Conservation (phyloP, 2,329 filamentous ascomycete genomes). For the Pseudocercospora crystallina region DNA sequence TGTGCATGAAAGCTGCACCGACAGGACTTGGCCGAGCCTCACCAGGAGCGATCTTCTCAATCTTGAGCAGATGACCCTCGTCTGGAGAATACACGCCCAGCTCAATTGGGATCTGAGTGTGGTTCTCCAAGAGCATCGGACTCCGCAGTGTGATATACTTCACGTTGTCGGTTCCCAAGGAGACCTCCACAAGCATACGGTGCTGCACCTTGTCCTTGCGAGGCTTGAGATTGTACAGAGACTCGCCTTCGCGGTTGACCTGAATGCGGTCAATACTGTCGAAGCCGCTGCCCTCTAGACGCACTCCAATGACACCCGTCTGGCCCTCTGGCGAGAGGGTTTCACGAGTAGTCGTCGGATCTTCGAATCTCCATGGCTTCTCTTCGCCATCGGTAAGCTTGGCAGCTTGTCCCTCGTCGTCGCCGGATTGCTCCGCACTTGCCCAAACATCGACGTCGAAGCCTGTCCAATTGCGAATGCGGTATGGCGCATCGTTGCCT, state of each 20-base stretch:
- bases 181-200: constrained; percentile 87
- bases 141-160: constrained; percentile 97
- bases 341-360: constrained; percentile 94
- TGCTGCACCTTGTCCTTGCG: constrained; percentile 83
- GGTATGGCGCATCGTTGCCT: constrained; percentile 86
- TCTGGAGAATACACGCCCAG: constrained; percentile 85
- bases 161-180: constrained; percentile 88
- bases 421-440: constrained; percentile 59
- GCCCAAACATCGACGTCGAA: constrained; percentile 86
- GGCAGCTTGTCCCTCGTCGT: constrained; percentile 68
- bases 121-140: constrained; percentile 88
- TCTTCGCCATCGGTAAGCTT: constrained; percentile 87
- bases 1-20: constrained; percentile 87
- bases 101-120: constrained; percentile 94
- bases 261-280: constrained; percentile 85
- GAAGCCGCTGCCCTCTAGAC: constrained; percentile 90
- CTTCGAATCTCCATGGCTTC: constrained; percentile 92
- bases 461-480: constrained; percentile 92
- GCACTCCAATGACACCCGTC: constrained; percentile 75
- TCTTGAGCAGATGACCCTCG: constrained; percentile 88
- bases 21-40: constrained; percentile 88
- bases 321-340: constrained; percentile 81
- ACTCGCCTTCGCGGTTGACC: constrained; percentile 91
- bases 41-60: constrained; percentile 94
- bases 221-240: constrained; percentile 82